These are phyloP conservation scores for Alternaria arborescens DNA, from an alignment of 2,329 filamentous ascomycete genomes.

Conservation along the genomic window DNA sequence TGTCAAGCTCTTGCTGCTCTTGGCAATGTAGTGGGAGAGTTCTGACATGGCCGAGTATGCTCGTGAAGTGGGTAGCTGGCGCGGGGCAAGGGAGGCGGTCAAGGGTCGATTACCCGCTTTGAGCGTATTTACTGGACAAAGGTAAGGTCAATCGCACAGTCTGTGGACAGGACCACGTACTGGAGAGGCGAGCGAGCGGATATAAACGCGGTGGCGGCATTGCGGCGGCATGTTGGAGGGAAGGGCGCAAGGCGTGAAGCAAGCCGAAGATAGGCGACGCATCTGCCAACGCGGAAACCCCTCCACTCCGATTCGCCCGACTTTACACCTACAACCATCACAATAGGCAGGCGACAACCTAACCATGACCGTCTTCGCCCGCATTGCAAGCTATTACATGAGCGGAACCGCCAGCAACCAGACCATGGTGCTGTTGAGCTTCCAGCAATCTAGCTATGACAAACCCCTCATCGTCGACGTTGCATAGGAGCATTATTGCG, in stretches of 20 bases:
- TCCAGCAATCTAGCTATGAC: not conserved
- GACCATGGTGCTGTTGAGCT: not conserved
- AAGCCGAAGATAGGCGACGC: constrained; percentile 23
- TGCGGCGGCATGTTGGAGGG: constrained; percentile 8
- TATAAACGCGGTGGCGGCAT: constrained; percentile 40
- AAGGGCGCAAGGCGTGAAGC: constrained; percentile 19
- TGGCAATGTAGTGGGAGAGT: constrained; percentile 42
- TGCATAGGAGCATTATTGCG: not conserved
- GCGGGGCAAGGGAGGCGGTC: constrained; percentile 16
- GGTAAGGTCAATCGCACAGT: constrained; percentile 40
- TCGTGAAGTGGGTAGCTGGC: constrained; percentile 27
- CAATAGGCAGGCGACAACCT: constrained; percentile 2
- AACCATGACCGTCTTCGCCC: not conserved
- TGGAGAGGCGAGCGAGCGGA: constrained; percentile 28
- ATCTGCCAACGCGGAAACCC: constrained; percentile 7
- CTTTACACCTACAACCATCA: not conserved
- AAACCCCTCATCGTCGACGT: not conserved
- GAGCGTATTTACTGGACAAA: constrained; percentile 26
- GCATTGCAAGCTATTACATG: not conserved
- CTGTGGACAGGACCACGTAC: constrained; percentile 42
- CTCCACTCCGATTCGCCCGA: constrained; percentile 15
- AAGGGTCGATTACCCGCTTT: constrained; percentile 15
- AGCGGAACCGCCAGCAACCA: not conserved
- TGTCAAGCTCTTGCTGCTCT: constrained; percentile 29
- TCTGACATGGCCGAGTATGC: constrained; percentile 40